Evolutionary conservation across 1,284 basidiomycete species (phyloP), one percentile per base, ranked within the genome.

Genomic region (Thecaphora thlaspeos): DNA sequence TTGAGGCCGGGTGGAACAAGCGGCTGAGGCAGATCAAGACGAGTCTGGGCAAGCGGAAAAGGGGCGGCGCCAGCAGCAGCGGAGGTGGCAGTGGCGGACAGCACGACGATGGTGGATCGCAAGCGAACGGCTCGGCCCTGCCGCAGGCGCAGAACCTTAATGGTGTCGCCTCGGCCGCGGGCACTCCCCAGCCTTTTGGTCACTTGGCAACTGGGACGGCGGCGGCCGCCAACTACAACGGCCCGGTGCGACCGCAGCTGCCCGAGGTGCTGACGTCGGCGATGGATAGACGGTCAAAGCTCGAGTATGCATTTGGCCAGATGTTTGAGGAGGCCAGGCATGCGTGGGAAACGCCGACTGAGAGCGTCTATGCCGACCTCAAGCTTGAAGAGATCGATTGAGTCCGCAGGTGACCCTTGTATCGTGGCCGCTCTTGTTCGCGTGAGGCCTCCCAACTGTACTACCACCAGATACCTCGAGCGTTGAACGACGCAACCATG

Each of bases 1-100:
- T 77, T 41, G 75, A 77, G 57, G 40, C 59, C 18, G 64, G 66
- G 5, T 77, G 75, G 75, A 68, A 57, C 17, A 73, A 73, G 59
- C 54, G 75, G 1, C 53, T 67, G 61, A 48, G 62, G 36, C 71
- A 74, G 52, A 71, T 76, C 60, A 75, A 71, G 44, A 66, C 71
- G 11, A 70, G 71, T 43, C 51, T 65, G 23, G 68, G 65, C 44
- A 73, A 73, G 53, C 73, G 72, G 55, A 73, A 75, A 49, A 73
- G 70, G 51, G 61, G 57, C 12, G 63, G 60, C 2, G 48, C 55
- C 50, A 48, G 28, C 38, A 24, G 15, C 11, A 28, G 11, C n/a
- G 23, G 34, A 28, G 26, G 26, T 7, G 26, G 26, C 7, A 11
- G 7, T 5, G 11, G 26, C 26, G 26, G 7, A 28, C 54, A 65